Conservation (phyloP, 306 rosid genomes). For the Castanea mollissima region DNA sequence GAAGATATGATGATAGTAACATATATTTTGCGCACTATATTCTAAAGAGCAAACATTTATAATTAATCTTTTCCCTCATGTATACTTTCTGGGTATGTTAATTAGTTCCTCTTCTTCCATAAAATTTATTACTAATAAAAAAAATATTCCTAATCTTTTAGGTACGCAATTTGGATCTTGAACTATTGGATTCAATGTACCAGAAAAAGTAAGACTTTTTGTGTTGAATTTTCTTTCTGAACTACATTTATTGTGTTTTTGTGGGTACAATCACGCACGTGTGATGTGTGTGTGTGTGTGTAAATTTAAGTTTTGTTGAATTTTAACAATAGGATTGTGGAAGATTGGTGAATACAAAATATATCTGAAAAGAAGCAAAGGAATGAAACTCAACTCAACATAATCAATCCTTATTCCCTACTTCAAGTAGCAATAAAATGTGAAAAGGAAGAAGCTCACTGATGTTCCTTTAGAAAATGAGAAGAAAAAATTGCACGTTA, state of each 20-base stretch:
- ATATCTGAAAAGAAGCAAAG: not conserved
- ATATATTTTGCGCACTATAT: not conserved
- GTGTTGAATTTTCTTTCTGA: not conserved
- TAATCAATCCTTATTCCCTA: not conserved
- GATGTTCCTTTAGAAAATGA: not conserved
- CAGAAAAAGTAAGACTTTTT: conserved; percentile 63
- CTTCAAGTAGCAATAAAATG: not conserved
- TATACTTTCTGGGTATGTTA: too few relatives aligned
- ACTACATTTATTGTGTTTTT: not conserved
- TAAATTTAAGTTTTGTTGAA: not conserved
- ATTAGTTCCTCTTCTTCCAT: too few relatives aligned
- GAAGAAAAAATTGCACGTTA: not conserved
- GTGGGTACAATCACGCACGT: not conserved
- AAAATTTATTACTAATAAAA: not conserved
- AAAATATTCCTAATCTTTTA: conserved; percentile 26
- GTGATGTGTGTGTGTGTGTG: not conserved
- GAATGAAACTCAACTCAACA: not conserved
- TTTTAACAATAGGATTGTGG: not conserved
- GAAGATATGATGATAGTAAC: not conserved
- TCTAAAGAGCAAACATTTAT: not conserved
- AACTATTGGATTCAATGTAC: conserved; percentile 78
- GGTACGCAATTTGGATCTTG: conserved; percentile 80
- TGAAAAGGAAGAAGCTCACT: not conserved
- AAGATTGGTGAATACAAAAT: not conserved
- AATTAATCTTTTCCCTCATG: conserved; percentile 15